Evolutionary conservation across 2,329 filamentous ascomycete genomes (phyloP), one percentile per base, ranked within the genome.

Genomic region (Amphichorda felina): DNA sequence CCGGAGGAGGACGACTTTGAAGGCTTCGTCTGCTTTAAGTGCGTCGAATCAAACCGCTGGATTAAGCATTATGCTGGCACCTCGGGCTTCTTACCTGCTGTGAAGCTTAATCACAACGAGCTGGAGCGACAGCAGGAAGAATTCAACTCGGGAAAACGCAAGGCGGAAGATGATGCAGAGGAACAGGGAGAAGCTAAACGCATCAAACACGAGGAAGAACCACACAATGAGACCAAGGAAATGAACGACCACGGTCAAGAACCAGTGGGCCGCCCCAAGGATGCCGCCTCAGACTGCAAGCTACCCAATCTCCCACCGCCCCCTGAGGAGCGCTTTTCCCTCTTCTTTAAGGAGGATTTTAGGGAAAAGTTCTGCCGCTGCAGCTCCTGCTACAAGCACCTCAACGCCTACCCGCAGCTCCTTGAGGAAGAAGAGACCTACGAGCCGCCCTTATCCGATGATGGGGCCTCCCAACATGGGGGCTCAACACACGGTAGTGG

Each of bases 381-480:
- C 58, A 54, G 73, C 13, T 60, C 68, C n/a, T 95, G 88, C 63
- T 94, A 85, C 58, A 76, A 77, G 1, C 62, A 73, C 10, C 72
- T 96, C 2, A 64, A 74, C 37, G 60, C 66, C 0, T 78, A 94
- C 52, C 75, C 77, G 0, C 83, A 94, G 50, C 80, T 98, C 9
- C 76, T 94, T 8, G 88, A 96, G 50, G 87, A 94, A 57, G 91
- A 98, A 64, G 86, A 94, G 24, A 79, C 77, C 1, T 98, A 98
- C 57, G 87, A 95, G 49, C 91, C 89, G 0, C 87, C 89, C 2
- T 64, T 95, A 5, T 94, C 87, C 1, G 72, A 78, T 2, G 66
- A 70, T 13, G 72, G 66, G 3, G 66, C 62, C 5, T 74, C 69
- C 2, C 69, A 66, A 14, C 63, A 68, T 25, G 66, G 64, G 29